A percentile compares a stretch with the other conserved stretches of the same genome.
These are phyloP conservation scores for Cercospora beticola DNA, from an alignment of 2,329 filamentous ascomycete species.

Conservation along the genomic window DNA sequence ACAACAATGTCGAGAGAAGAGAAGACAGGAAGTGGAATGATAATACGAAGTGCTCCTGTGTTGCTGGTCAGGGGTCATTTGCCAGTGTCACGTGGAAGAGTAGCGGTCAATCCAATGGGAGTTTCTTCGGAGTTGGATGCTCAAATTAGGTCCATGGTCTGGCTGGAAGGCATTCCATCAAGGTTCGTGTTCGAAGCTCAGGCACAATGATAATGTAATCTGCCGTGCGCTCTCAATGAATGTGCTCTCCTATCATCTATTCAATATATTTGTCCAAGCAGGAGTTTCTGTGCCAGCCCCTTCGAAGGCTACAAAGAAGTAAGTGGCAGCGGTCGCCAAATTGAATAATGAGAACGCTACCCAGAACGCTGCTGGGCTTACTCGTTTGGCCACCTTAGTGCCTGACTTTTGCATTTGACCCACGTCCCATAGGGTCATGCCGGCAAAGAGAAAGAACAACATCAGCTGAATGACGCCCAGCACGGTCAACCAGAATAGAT, in stretches of 20 bases:
- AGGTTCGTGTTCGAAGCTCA: neutral
- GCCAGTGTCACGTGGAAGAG: neutral
- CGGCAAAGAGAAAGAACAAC: neutral
- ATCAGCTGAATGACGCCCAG: neutral
- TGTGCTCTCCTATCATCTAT: neutral
- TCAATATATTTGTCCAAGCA: slow-evolving; percentile 9
- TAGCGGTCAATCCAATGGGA: neutral
- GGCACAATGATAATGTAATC: neutral
- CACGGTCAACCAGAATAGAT: neutral
- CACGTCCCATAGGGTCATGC: neutral
- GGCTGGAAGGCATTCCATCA: neutral
- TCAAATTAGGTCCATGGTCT: neutral
- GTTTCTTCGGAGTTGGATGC: neutral
- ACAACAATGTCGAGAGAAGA: neutral
- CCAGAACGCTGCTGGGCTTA: neutral
- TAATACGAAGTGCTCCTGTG: neutral
- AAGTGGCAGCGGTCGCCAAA: neutral
- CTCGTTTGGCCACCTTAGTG: neutral
- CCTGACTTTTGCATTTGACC: neutral
- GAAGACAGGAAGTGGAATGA: neutral
- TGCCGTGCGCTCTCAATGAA: neutral
- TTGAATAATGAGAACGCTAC: slow-evolving; percentile 1
- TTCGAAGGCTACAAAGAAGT: neutral
- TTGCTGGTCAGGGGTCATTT: neutral
- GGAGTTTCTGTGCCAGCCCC: neutral